Conservation (phyloP, 305 asterid genomes). For the Striga hermonthica region DNA sequence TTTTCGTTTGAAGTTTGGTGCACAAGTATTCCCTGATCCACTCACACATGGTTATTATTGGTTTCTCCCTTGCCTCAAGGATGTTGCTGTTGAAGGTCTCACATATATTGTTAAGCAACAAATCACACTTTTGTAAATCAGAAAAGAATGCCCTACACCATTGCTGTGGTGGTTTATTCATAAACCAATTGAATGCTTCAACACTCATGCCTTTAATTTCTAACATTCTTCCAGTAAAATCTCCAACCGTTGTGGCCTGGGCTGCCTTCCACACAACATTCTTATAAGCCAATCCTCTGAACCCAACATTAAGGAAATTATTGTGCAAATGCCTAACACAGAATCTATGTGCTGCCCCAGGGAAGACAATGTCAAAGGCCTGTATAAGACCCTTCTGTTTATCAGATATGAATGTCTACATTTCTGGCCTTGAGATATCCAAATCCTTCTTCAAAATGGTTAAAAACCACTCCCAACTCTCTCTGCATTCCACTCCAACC, state of each 20-base stretch:
- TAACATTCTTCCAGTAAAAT: not conserved
- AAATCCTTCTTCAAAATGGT: no score
- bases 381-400: not conserved
- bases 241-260: not conserved
- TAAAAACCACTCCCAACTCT: no score
- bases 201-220: not conserved
- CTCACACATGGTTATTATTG: no score
- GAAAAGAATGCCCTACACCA: no score
- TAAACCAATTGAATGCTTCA: not conserved
- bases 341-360: not conserved
- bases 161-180: not conserved
- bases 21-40: no score
- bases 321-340: not conserved
- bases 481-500: no score
- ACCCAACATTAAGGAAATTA: not conserved
- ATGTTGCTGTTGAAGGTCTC: no score
- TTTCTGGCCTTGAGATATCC: no score
- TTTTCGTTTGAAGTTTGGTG: no score
- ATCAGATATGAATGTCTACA: not conserved
- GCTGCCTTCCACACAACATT: not conserved
- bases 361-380: not conserved
- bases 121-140: no score
- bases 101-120: no score
- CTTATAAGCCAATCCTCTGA: not conserved
- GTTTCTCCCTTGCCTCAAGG: no score